phyloP scores from a whole-genome alignment of 148 eudicot species.

The Heliamphora exappendiculata region DNA sequence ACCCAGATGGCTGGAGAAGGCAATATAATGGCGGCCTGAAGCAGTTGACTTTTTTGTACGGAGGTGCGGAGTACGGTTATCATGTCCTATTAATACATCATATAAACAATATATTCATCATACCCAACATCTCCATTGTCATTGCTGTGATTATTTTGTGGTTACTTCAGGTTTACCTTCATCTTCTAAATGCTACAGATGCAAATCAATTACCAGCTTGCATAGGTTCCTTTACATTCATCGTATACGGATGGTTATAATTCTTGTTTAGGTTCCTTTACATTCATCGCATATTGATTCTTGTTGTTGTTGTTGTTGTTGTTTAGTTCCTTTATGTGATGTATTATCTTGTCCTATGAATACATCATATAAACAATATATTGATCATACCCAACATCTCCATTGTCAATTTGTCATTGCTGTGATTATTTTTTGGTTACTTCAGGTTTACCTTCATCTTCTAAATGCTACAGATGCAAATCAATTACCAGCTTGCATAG shows the following conservation, averaged over 20 bases:
- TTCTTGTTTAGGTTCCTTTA: no score
- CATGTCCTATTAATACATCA: neutral
- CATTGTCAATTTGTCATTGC: neutral
- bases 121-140: neutral
- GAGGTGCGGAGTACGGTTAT: neutral
- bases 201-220: neutral
- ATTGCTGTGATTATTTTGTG: neutral
- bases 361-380: no score
- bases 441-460: neutral
- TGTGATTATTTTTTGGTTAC: neutral
- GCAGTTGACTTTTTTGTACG: neutral
- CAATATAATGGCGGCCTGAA: constrained; percentile 28
- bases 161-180: neutral
- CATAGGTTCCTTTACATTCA: neutral
- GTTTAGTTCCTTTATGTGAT: no score
- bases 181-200: neutral
- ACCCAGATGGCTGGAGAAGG: constrained; percentile 72
- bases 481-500: neutral
- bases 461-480: neutral
- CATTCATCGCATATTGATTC: neutral
- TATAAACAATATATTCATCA: neutral
- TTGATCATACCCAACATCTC: neutral
- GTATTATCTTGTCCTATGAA: neutral
- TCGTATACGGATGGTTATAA: no score
- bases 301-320: no score